A percentile compares a stretch with the other conserved stretches of the same genome.
Conservation (phyloP, 2,329 filamentous ascomycete species). For the Diaporthe vexans region DNA sequence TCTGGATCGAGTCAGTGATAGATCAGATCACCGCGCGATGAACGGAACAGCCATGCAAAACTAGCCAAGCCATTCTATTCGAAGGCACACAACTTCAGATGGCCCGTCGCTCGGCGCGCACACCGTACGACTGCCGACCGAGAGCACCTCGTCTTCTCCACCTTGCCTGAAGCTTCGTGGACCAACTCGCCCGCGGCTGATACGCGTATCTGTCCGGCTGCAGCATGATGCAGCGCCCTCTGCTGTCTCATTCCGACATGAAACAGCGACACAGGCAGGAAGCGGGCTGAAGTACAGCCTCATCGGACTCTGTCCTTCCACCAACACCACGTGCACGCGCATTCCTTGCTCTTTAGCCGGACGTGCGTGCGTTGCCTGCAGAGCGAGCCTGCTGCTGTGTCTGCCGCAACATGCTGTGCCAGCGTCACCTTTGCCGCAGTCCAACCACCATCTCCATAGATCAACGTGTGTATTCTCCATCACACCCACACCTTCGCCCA, state of each 20-base stretch:
- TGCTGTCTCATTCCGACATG: not conserved
- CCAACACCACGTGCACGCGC: not conserved
- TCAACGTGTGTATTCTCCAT: not conserved
- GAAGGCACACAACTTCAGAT: not conserved
- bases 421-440: too few species aligned
- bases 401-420: not conserved
- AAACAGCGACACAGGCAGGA: slow-evolving; percentile 14
- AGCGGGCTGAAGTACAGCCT: slow-evolving; percentile 15
- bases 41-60: slow-evolving; percentile 3
- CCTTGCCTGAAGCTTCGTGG: not conserved
- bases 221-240: not conserved
- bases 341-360: not conserved
- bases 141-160: not conserved
- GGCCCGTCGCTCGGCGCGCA: not conserved
- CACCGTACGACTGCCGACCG: not conserved
- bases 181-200: not conserved
- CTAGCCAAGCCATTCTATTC: slow-evolving; percentile 23
- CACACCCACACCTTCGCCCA: not conserved
- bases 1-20: slow-evolving; percentile 19
- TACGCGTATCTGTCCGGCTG: not conserved
- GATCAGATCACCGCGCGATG: slow-evolving; percentile 28
- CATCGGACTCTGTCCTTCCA: not conserved
- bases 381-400: not conserved
- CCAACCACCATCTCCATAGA: not conserved
- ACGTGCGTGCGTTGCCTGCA: not conserved